phyloP scores from a whole-genome alignment of 2,329 filamentous ascomycete species.

The Colletotrichum sp. region DNA sequence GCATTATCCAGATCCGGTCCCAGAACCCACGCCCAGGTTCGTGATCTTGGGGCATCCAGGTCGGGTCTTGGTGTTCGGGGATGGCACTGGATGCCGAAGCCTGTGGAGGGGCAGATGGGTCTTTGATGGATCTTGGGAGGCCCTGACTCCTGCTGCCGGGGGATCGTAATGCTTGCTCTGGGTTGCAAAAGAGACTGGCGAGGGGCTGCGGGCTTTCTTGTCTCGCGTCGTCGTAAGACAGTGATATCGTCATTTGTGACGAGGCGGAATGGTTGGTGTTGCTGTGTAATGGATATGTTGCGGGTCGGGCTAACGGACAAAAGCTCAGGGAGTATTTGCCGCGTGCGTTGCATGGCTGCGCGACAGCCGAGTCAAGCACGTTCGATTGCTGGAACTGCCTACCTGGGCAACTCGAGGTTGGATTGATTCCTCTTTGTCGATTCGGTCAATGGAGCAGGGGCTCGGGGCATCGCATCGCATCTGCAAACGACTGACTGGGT shows the following conservation, averaged over 20 bases:
- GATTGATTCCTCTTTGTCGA: neutral
- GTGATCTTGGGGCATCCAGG: neutral
- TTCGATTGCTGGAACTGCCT: neutral
- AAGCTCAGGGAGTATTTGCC: neutral
- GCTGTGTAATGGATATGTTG: neutral
- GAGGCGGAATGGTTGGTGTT: neutral
- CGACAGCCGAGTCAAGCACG: neutral
- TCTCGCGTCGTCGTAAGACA: neutral
- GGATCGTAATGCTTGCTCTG: neutral
- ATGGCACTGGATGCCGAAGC: neutral
- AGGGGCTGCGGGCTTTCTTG: neutral
- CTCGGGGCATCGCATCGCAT: neutral
- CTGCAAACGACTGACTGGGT: neutral
- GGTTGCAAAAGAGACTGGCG: neutral
- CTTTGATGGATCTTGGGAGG: neutral
- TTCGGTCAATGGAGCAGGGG: neutral
- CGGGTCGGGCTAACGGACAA: neutral
- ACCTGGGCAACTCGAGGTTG: neutral
- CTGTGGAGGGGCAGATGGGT: neutral
- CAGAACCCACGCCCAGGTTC: neutral
- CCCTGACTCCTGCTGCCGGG: neutral
- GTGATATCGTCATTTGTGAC: slow-evolving; percentile 11
- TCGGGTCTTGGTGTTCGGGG: neutral
- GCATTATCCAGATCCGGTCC: neutral
- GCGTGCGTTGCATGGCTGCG: neutral